These are phyloP conservation scores for Dacryopinax primogenitus DNA, from an alignment of 768 basidiomycete species.

Conservation along the genomic window DNA sequence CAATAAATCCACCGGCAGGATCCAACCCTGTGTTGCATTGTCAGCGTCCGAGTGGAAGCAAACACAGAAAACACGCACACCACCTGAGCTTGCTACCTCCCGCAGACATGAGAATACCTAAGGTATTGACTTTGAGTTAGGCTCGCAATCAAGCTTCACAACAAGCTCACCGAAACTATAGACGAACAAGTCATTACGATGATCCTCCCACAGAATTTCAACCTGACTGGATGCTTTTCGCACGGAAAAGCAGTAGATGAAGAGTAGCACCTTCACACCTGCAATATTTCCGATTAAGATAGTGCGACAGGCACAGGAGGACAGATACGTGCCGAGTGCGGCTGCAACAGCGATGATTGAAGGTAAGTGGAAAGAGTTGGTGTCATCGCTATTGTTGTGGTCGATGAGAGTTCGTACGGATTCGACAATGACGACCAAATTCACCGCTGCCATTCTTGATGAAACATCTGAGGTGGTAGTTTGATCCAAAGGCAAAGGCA, in stretches of 20 bases:
- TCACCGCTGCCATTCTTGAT: slow-evolving; percentile 76
- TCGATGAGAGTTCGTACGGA: slow-evolving; percentile 59
- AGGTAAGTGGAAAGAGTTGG: slow-evolving; percentile 59
- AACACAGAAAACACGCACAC: slow-evolving; percentile 43
- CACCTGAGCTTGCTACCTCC: slow-evolving; percentile 67
- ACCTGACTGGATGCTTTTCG: slow-evolving; percentile 81
- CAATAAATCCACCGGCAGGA: slow-evolving; percentile 63
- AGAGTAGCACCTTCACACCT: slow-evolving; percentile 78
- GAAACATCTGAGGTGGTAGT: background rate
- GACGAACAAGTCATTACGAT: slow-evolving; percentile 82
- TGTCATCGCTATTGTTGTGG: slow-evolving; percentile 37
- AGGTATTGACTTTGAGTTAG: slow-evolving; percentile 22
- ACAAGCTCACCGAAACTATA: slow-evolving; percentile 51
- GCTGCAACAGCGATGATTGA: slow-evolving; percentile 71
- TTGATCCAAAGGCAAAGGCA: slow-evolving; percentile 4
- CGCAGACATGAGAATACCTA: slow-evolving; percentile 71
- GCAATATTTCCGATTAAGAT: slow-evolving; percentile 8
- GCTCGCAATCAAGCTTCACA: slow-evolving; percentile 10
- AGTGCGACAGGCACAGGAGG: background rate
- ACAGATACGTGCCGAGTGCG: slow-evolving; percentile 50
- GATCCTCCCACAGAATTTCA: slow-evolving; percentile 90
- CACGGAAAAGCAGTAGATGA: slow-evolving; percentile 72
- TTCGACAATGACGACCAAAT: slow-evolving; percentile 82
- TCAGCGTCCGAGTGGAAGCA: slow-evolving; percentile 8
- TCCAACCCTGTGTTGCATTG: slow-evolving; percentile 46